Evolutionary conservation across 2,329 filamentous ascomycete species (phyloP).

Genomic region (Xylaria sp.): DNA sequence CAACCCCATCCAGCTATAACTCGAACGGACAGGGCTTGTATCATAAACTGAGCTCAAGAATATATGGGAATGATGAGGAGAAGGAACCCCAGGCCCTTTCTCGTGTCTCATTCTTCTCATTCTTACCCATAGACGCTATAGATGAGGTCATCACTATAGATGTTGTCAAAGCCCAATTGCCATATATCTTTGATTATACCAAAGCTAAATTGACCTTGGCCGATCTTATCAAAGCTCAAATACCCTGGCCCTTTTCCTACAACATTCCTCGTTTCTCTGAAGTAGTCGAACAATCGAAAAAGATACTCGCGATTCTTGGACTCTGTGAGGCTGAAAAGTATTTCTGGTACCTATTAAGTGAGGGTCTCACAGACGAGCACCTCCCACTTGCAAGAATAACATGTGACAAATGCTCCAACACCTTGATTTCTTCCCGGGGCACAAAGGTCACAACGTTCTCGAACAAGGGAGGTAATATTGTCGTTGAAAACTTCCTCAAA

Average conservation of each 20-base stretch:
- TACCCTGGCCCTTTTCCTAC: no score
- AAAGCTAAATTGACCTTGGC: no score
- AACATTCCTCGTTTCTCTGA: background rate
- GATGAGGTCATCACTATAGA: conserved; percentile 13
- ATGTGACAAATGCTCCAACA: no score
- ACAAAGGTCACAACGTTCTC: conserved; percentile 14
- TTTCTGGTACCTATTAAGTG: conserved; percentile 5
- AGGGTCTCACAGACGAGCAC: conserved; percentile 21
- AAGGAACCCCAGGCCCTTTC: background rate
- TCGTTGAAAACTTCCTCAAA: background rate
- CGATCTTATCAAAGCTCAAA: no score
- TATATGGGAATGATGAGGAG: background rate
- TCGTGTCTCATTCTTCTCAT: conserved; percentile 9
- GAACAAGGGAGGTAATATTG: background rate
- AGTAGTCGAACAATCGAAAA: background rate
- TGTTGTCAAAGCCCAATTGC: background rate
- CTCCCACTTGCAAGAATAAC: conserved; percentile 6
- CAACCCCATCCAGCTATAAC: background rate
- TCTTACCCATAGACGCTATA: background rate
- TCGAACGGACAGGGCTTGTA: background rate
- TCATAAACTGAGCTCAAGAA: background rate
- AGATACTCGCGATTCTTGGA: conserved; percentile 3
- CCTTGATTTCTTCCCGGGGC: background rate
- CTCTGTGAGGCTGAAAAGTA: background rate
- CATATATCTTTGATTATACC: no score